Evolutionary conservation across 2,329 filamentous ascomycete species (phyloP), one percentile per base, ranked within the genome.

Genomic region (Colletotrichum aenigma): DNA sequence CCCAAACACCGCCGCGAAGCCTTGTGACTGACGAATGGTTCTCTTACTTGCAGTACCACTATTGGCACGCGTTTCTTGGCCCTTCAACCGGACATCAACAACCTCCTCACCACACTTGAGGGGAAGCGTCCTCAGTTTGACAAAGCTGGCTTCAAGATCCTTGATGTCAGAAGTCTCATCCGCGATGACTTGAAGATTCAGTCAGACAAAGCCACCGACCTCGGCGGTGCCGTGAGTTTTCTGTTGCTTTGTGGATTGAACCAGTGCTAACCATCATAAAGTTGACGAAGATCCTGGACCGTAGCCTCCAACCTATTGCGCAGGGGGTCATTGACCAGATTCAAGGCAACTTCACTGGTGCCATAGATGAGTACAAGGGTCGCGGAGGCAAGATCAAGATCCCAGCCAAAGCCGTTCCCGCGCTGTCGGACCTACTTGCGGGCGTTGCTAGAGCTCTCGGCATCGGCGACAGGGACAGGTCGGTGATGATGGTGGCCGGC

Each of bases 301-400:
- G 18, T 0, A 62, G 56, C 10, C 64, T 75, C 8, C 36, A 34
- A 30, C 69, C 73, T 24, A 58, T 67, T 15, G 73, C 62, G 2
- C 7, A 7, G 9, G 62, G 64, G 9, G 8, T 75, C 9, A 55
- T 34, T 38, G 56, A 28, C 12, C 69, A 75, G 26, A 73, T 75
- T 16, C 62, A 72, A 4, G 8, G 15, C 9, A 75, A 75, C 38
- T 75, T 75, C 56, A 64, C 7, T 26, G 13, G 12, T 4, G 62
- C 69, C n/a, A 43, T 75, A 3, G 56, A 34, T 10, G 64, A 62
- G 5, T 75, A 75, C 56, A 32, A 75, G 21, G 73, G 73, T 12
- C 73, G 73, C 32, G 73, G 36, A 1, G 73, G 73, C 7, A 75
- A 75, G 73, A 75, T 75, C 24, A 75, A 75, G 64, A 75, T 75